Base-by-base conservation (phyloP, 306 rosid genomes). In the Dalbergia cochinchinensis region DNA sequence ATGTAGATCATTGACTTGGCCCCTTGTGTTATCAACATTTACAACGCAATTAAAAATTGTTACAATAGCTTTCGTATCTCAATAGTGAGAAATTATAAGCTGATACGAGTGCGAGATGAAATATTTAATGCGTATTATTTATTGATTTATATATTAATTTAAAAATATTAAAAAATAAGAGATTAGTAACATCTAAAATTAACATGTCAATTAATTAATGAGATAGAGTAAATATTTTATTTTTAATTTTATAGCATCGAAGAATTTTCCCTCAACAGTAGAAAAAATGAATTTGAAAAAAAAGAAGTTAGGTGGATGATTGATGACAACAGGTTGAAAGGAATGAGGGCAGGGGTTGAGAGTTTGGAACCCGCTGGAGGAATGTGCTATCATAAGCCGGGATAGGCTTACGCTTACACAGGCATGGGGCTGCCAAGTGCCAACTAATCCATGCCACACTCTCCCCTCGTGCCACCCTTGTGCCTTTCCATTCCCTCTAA, bases 341-440 rank as follows among this genome's bases (percentile, higher is more conserved):
- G 13, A 51, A 69, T 12, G 65, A 59, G 19, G 5, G 41, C 0
- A 47, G 3, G 3, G 12, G 2, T 47, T 50, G 33, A 13, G 4
- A 47, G 3, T 7, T 11, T 26, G 45, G 14, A n/a, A 14, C 3
- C 2, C 11, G 48, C 6, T n/a, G 51, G 65, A 44, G 81, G 88
- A 86, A 85, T 84, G 88, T 79, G 86, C 47, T 4, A 51, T 61
- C 9, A n/a, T 18, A 78, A 73, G 65, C 51, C 70, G 63, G 42
- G 67, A 60, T 31, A 66, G 33, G 84, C 60, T 16, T 54, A 53
- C 13, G 83, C 85, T 50, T 70, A 31, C 47, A 83, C 5, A 61
- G 81, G 89, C 89, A 19, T 78, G 82, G 82, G 96, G 62, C 3
- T n/a, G 50, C 45, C 90, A 80, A 74, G 83, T 82, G 98, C 87